phyloP scores from a whole-genome alignment of 177 flowering plant genomes.

The Vitis hybrid region DNA sequence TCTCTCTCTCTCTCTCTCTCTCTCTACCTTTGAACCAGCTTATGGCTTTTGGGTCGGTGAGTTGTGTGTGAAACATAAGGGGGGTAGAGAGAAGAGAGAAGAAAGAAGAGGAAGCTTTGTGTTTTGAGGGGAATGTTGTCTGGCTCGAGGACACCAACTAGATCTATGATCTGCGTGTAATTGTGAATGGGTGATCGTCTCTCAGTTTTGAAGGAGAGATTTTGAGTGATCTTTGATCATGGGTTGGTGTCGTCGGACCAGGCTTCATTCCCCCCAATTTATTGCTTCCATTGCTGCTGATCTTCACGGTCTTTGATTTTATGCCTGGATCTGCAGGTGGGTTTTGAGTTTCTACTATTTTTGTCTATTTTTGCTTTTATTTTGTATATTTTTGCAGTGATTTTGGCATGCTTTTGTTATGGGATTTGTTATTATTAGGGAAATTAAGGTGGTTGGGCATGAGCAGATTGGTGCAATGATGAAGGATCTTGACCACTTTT shows the following conservation, averaged over 20 bases:
- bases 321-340: conserved; percentile 6
- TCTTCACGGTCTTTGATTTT: neutral
- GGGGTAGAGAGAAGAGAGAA: neutral
- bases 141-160: conserved; percentile 74
- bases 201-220: neutral
- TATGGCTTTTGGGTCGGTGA: too few species aligned
- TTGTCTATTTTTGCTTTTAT: neutral
- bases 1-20: too few species aligned
- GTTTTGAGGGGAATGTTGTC: conserved; percentile 86
- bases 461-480: conserved; percentile 74
- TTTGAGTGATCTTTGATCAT: conserved; percentile 8
- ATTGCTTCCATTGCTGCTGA: conserved; percentile 25
- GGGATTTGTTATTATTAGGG: conserved; percentile 11
- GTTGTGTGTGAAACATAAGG: too few species aligned
- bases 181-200: too few species aligned
- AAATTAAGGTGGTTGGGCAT: conserved; percentile 25
- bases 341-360: neutral
- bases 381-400: neutral
- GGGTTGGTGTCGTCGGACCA: conserved; percentile 84
- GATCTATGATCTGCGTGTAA: conserved; percentile 15
- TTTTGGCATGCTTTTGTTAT: conserved; percentile 4
- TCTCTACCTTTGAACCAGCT: too few species aligned
- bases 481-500: conserved; percentile 36
- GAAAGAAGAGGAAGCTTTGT: conserved; percentile 23
- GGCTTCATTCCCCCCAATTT: conserved; percentile 99